Conservation (phyloP, 2,329 filamentous ascomycete species). For the Stachybotrys echinatus region DNA sequence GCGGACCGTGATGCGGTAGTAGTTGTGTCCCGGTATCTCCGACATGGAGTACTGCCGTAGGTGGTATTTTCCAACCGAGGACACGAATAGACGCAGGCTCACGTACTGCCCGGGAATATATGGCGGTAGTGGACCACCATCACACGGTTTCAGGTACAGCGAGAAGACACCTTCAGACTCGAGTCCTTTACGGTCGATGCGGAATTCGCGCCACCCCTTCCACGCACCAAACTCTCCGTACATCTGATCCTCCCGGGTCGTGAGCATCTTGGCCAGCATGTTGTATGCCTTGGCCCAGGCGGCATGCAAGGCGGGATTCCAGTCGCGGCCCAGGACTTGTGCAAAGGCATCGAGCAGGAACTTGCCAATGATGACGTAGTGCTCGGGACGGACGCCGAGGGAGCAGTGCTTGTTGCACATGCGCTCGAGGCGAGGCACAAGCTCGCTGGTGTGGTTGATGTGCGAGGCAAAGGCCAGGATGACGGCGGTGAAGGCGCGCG, state of each 20-base stretch:
- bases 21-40: slow-evolving; percentile 50
- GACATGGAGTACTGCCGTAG: slow-evolving; percentile 65
- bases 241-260: slow-evolving; percentile 53
- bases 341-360: slow-evolving; percentile 60
- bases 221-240: slow-evolving; percentile 51
- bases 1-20: slow-evolving; percentile 65
- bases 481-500: slow-evolving; percentile 15
- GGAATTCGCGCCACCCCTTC: slow-evolving; percentile 61
- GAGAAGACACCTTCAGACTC: slow-evolving; percentile 63
- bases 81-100: slow-evolving; percentile 52
- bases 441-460: slow-evolving; percentile 43
- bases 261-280: slow-evolving; percentile 64
- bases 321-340: slow-evolving; percentile 55
- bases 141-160: slow-evolving; percentile 59
- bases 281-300: slow-evolving; percentile 66
- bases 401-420: slow-evolving; percentile 65
- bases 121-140: slow-evolving; percentile 47
- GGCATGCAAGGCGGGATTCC: slow-evolving; percentile 54
- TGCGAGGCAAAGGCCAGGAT: slow-evolving; percentile 64
- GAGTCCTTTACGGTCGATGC: slow-evolving; percentile 52
- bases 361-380: slow-evolving; percentile 62
- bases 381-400: slow-evolving; percentile 57
- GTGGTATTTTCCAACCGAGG: slow-evolving; percentile 50
- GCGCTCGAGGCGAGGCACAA: slow-evolving; percentile 29
- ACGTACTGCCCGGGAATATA: slow-evolving; percentile 67